Percentiles rank a stretch among this genome's conserved stretches.
Evolutionary conservation across 805 yeast genomes (phyloP).

Genomic region (Ogataea dorogensis): DNA sequence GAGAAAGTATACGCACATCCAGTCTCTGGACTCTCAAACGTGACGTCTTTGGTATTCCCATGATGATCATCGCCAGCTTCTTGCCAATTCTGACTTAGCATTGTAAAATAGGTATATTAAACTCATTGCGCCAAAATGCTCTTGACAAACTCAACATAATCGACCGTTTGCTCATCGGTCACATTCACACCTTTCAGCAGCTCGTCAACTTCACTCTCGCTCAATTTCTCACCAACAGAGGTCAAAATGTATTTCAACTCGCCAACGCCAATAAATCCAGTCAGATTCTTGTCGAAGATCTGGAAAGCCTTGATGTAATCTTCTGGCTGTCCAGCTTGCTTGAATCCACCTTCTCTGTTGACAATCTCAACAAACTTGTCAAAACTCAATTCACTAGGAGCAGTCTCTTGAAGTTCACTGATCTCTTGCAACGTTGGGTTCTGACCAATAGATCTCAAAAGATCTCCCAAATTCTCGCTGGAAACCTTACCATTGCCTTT

Average conservation of each 20-base stretch:
- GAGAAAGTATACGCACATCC: conserved; percentile 63
- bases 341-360: conserved; percentile 85
- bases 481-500: conserved; percentile 93
- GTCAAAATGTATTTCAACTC: conserved; percentile 94
- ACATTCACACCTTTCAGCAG: conserved; percentile 92
- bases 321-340: conserved; percentile 82
- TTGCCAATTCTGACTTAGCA: conserved; percentile 62
- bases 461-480: conserved; percentile 81
- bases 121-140: conserved; percentile 79
- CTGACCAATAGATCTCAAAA: conserved; percentile 95
- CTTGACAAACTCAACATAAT: conserved; percentile 92
- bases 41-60: conserved; percentile 94
- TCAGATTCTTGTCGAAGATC: conserved; percentile 92
- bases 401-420: conserved; percentile 47
- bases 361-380: conserved; percentile 74
- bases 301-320: conserved; percentile 96
- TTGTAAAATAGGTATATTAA: conserved; percentile 6
- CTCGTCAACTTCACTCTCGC: conserved; percentile 92
- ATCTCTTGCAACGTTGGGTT: conserved; percentile 95
- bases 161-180: conserved; percentile 91
- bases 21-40: conserved; percentile 92
- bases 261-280: conserved; percentile 97
- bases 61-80: conserved; percentile 95
- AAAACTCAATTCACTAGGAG: conserved; percentile 54
- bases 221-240: conserved; percentile 90